Conservation (phyloP, 2,329 filamentous ascomycete genomes). For the Trichoderma afroharzianum region DNA sequence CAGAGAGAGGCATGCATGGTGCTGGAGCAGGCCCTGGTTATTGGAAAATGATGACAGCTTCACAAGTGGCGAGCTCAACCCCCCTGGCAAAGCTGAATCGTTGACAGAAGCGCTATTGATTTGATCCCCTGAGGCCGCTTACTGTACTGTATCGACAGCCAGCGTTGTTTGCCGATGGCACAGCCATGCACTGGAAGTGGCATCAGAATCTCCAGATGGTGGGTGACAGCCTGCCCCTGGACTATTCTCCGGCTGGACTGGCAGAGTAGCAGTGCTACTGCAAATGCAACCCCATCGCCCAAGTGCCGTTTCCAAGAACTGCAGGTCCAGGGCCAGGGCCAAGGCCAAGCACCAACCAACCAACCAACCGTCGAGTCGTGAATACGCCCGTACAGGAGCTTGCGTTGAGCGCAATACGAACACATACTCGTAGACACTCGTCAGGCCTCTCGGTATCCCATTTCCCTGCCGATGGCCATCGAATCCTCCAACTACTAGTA, state of each 20-base stretch:
- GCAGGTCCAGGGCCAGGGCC: not conserved
- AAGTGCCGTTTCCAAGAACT: not conserved
- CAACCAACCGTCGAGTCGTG: not conserved
- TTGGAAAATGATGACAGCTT: not conserved
- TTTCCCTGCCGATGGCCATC: not conserved
- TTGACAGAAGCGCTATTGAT: not conserved
- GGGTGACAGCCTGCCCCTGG: not conserved
- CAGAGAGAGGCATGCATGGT: not conserved
- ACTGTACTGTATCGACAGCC: not conserved
- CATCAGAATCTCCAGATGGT: not conserved
- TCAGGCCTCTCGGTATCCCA: not conserved
- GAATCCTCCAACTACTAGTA: not conserved
- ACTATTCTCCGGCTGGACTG: not conserved
- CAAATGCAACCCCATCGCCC: not conserved
- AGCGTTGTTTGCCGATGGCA: not conserved
- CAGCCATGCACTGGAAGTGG: not conserved
- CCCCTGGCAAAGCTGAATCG: constrained; percentile 10
- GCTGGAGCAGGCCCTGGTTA: not conserved
- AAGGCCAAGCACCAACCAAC: not conserved
- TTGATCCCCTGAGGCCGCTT: not conserved
- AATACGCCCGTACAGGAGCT: not conserved
- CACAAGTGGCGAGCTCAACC: not conserved
- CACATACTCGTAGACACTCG: not conserved
- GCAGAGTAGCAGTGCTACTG: not conserved
- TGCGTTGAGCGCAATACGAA: not conserved